Evolutionary conservation across 306 rosid genomes (phyloP).

Genomic region (Oxytropis ochrocephala): DNA sequence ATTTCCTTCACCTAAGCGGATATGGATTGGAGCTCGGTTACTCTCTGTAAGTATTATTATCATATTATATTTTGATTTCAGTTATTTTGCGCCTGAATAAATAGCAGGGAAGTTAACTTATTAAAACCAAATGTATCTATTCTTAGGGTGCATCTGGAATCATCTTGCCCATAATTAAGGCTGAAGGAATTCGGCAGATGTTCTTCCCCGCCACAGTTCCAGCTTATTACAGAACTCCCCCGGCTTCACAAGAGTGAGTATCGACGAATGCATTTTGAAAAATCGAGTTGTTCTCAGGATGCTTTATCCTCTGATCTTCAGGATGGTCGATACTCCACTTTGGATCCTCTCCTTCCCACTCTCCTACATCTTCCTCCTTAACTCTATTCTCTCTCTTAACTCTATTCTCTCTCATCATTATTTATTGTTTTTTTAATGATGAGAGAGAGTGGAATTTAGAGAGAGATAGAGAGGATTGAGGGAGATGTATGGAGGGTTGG

Average conservation of each 20-base stretch:
- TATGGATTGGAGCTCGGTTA: conserved; percentile 87
- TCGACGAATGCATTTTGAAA: background rate
- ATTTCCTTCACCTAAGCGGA: conserved; percentile 81
- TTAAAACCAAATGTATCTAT: background rate
- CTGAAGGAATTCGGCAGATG: conserved; percentile 97
- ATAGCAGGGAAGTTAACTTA: background rate
- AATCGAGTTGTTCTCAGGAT: conserved; percentile 3
- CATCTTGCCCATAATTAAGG: conserved; percentile 83
- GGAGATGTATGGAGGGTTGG: too few species aligned
- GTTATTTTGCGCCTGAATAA: background rate
- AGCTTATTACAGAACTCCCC: conserved; percentile 80
- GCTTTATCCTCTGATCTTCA: background rate
- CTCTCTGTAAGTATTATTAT: conserved; percentile 47
- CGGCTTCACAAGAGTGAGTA: conserved; percentile 22
- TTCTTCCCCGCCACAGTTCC: conserved; percentile 89
- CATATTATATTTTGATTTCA: background rate
- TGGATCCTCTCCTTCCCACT: too few species aligned
- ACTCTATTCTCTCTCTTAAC: too few species aligned
- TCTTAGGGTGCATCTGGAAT: conserved; percentile 90
- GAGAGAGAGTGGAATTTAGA: too few species aligned
- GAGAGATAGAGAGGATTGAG: too few species aligned
- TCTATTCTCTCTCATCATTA: too few species aligned
- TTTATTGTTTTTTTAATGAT: too few species aligned
- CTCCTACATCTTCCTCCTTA: too few species aligned
- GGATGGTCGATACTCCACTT: conserved; percentile 6